A percentile compares a stretch with the other conserved stretches of the same genome.
Conservation (phyloP, 768 basidiomycete genomes). For the Amanita molliuscula region DNA sequence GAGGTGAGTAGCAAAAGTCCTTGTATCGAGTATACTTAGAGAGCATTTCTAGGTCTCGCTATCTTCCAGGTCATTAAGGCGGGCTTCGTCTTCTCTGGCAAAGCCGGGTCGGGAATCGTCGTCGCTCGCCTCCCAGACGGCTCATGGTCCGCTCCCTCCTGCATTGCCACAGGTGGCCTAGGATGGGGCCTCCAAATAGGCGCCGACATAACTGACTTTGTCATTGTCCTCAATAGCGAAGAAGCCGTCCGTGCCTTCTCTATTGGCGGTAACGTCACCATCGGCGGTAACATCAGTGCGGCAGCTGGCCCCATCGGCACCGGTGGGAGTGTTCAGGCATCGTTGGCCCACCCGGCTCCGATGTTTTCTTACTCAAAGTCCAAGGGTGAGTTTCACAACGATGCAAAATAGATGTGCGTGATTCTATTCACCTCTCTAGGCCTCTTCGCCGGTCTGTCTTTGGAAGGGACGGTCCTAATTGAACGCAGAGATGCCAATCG, state of each 20-base stretch:
- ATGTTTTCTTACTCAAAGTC: constrained; percentile 98
- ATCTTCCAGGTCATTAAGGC: constrained; percentile 92
- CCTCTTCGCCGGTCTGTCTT: constrained; percentile 86
- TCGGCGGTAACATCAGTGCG: constrained; percentile 82
- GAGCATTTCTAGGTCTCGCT: constrained; percentile 59
- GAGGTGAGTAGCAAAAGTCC: constrained; percentile 45
- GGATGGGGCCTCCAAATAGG: constrained; percentile 96
- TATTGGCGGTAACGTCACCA: constrained; percentile 90
- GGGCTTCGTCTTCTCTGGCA: constrained; percentile 92
- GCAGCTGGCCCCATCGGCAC: constrained; percentile 92
- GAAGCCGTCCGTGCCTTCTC: constrained; percentile 95
- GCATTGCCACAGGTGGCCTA: constrained; percentile 91
- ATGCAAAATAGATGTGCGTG: not conserved
- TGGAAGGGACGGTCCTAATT: constrained; percentile 91
- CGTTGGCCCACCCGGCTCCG: constrained; percentile 85
- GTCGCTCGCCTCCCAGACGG: constrained; percentile 90
- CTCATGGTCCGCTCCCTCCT: constrained; percentile 94
- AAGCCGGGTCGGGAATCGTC: constrained; percentile 88
- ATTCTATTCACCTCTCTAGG: constrained; percentile 32
- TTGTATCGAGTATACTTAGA: not conserved
- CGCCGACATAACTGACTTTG: constrained; percentile 91
- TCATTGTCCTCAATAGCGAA: constrained; percentile 93
- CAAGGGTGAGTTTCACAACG: constrained; percentile 48
- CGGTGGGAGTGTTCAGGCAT: constrained; percentile 81
- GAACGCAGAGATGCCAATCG: constrained; percentile 95